Evolutionary conservation across 371 early-diverging fungal species (phyloP).

Genomic region (Mucor circinelloides): DNA sequence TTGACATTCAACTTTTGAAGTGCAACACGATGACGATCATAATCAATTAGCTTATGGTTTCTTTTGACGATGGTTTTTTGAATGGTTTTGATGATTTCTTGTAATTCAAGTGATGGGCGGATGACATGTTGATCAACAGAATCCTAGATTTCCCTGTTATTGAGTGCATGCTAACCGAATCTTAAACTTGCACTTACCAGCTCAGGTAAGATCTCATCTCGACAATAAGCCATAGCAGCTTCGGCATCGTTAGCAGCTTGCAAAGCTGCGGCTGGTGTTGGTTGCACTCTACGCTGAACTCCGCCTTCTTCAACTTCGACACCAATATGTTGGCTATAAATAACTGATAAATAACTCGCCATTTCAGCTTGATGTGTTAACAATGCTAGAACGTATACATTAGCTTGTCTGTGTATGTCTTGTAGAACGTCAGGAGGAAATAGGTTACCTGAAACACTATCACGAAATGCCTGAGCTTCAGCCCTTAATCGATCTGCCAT

Average conservation of each 20-base stretch:
- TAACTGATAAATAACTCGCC: constrained; percentile 62
- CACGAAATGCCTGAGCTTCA: constrained; percentile 78
- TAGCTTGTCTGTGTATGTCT: background rate
- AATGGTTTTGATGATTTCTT: constrained; percentile 62
- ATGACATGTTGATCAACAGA: constrained; percentile 67
- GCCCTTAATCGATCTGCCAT: constrained; percentile 56
- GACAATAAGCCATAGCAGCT: constrained; percentile 60
- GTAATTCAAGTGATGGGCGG: constrained; percentile 64
- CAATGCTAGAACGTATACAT: constrained; percentile 48
- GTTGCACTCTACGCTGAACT: constrained; percentile 45
- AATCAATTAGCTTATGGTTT: constrained; percentile 79
- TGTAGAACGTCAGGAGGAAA: background rate
- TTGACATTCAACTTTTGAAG: constrained; percentile 66
- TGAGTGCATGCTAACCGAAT: no score
- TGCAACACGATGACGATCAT: constrained; percentile 69
- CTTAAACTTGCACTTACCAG: constrained; percentile 51
- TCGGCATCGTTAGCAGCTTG: constrained; percentile 69
- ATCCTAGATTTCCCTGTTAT: constrained; percentile 43
- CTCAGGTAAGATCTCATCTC: constrained; percentile 68
- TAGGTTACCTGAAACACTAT: constrained; percentile 62
- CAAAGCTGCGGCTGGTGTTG: constrained; percentile 60
- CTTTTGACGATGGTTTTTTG: constrained; percentile 75
- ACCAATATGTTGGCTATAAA: constrained; percentile 53
- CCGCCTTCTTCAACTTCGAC: constrained; percentile 35
- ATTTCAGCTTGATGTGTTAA: constrained; percentile 72